A percentile compares a stretch with the other conserved stretches of the same genome.
Conservation (phyloP, 1,139 yeast species). For the Citeromyces siamensis region DNA sequence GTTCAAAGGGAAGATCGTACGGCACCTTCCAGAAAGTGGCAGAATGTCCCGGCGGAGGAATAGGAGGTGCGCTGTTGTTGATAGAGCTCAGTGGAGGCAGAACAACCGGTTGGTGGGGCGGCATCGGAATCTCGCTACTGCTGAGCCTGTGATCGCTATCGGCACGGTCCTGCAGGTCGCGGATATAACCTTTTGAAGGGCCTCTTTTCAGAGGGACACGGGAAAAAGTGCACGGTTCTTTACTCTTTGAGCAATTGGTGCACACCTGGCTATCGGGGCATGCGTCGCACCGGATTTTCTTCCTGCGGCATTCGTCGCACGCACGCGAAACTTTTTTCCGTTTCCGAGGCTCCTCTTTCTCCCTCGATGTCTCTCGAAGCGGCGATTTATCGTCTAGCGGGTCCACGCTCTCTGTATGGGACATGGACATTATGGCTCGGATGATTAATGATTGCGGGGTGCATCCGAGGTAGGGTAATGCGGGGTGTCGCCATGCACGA, state of each 20-base stretch:
- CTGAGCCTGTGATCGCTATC: constrained; percentile 9
- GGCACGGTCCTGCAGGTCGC: constrained; percentile 20
- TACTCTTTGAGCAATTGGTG: constrained; percentile 40
- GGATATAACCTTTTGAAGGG: constrained; percentile 58
- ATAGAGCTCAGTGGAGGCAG: constrained; percentile 14
- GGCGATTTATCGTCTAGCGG: background rate
- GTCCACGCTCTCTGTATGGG: no score
- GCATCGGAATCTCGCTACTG: constrained; percentile 10
- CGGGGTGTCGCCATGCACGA: no score
- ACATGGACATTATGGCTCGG: no score
- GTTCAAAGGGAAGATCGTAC: constrained; percentile 18
- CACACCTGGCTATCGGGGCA: constrained; percentile 35
- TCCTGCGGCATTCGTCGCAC: constrained; percentile 55
- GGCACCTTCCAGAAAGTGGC: constrained; percentile 29
- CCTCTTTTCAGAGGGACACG: constrained; percentile 67
- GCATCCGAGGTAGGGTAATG: no score
- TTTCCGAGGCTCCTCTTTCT: constrained; percentile 20
- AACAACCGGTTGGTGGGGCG: constrained; percentile 10
- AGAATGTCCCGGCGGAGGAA: no score
- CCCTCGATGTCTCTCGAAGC: background rate
- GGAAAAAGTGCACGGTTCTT: constrained; percentile 47
- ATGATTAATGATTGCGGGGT: no score
- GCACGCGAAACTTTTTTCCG: constrained; percentile 59
- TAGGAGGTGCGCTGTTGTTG: constrained; percentile 8
- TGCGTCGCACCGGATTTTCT: constrained; percentile 55